Evolutionary conservation across 768 basidiomycete genomes (phyloP), one percentile per base, ranked within the genome.

Genomic region (Coprinopsis strossmayeri): DNA sequence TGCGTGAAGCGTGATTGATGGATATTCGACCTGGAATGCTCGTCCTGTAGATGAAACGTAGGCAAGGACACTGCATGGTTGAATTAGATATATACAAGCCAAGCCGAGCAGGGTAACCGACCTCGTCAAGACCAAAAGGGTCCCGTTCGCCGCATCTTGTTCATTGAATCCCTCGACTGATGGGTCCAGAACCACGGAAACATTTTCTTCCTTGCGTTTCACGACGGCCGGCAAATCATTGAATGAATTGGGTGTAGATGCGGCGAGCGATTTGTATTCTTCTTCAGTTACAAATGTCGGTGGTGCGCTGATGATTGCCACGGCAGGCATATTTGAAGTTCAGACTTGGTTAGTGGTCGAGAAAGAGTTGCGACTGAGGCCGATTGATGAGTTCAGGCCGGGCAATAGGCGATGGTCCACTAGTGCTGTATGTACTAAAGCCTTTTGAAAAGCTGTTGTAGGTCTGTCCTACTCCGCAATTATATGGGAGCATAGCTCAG

Each of bases 1-100:
- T 21, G 96, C 96, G 58, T 99, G 96, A 1, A 99, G 77, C 1
- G 91, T 95, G 60, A 99, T 88, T 3, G 84, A 72, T 9, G 90
- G 91, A 63, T 95, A 98, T 49, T 83, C 73, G 60, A 98, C 78
- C 55, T 87, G 81, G 65, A 97, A 85, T 13, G 91, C 92, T 37
- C 71, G 69, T 13, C 82, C 82, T 1, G 80, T 71, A 10, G 77
- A 58, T 2, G 87, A 81, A 66, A 88, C 77, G 75, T 89, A 95
- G 2, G 79, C 79, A 32, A 96, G 76, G 13, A 77, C 81, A 54
- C 92, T 58, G 37, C n/a, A 39, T 11, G 50, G 10, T 38, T 7
- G 46, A 43, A 48, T 17, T 48, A 45, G 32, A 53, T 28, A 44
- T 24, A 4, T 3, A 5, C 18, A 37, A 55, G 52, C 21, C 18